Percentiles rank a stretch among this genome's conserved stretches.
Evolutionary conservation across 106 monocot genomes (phyloP).

Genomic region (Dioscorea dumetorum): DNA sequence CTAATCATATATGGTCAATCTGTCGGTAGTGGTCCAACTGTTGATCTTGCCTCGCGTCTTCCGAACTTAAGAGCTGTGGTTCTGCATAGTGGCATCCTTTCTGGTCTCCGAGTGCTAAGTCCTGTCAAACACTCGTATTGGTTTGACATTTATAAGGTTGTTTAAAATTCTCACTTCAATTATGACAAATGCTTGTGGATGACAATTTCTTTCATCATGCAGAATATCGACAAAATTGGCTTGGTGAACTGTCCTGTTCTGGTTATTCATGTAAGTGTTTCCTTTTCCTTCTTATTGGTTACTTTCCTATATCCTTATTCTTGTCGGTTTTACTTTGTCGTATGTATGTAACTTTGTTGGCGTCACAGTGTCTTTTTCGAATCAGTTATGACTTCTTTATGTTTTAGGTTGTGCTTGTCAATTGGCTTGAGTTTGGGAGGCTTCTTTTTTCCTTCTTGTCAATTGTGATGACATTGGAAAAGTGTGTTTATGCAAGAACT

Average conservation of each 20-base stretch:
- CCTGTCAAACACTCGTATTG: slow-evolving; percentile 86
- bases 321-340: too few species aligned
- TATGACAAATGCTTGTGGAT: background rate
- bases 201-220: slow-evolving; percentile 5
- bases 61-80: slow-evolving; percentile 69
- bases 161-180: background rate
- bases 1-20: slow-evolving; percentile 94
- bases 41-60: slow-evolving; percentile 69
- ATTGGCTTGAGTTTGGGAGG: too few species aligned
- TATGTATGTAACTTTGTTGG: too few species aligned
- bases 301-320: background rate
- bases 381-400: too few species aligned
- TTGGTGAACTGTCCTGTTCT: slow-evolving; percentile 66
- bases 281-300: background rate
- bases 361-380: too few species aligned
- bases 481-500: too few species aligned
- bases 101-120: slow-evolving; percentile 84
- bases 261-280: slow-evolving; percentile 79
- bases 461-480: too few species aligned
- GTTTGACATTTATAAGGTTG: slow-evolving; percentile 58
- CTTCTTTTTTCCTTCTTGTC: too few species aligned
- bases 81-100: slow-evolving; percentile 89
- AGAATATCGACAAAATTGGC: slow-evolving; percentile 90
- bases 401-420: too few species aligned
- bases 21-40: slow-evolving; percentile 90